Evolutionary conservation across 2,329 filamentous ascomycete genomes (phyloP).

Genomic region (Fusarium temperatum): DNA sequence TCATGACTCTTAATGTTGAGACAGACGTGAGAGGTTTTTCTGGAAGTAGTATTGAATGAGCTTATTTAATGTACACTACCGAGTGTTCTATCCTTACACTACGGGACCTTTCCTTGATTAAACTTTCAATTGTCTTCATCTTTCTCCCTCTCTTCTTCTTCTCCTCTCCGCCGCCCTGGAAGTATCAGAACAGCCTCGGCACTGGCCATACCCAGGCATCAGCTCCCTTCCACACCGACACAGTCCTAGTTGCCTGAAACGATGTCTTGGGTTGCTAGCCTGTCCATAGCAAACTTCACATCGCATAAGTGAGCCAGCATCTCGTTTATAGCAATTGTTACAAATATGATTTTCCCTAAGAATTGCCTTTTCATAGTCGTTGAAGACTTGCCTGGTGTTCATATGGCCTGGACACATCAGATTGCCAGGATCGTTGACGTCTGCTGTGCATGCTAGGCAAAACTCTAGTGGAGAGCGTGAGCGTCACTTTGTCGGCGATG

Average conservation of each 20-base stretch:
- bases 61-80: background rate
- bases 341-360: background rate
- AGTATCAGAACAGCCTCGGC: background rate
- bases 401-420: background rate
- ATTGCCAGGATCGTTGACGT: background rate
- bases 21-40: too few species aligned
- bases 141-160: background rate
- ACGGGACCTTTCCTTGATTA: background rate
- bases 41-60: too few species aligned
- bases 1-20: rapidly evolving
- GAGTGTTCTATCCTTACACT: background rate
- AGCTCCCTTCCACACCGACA: background rate
- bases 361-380: background rate
- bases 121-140: background rate
- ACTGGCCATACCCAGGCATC: background rate
- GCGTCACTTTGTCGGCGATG: background rate
- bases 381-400: background rate
- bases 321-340: background rate
- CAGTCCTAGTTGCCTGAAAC: background rate
- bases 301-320: background rate
- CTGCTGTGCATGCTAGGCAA: background rate
- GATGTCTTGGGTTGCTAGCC: background rate
- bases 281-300: background rate
- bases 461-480: background rate
- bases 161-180: background rate